Evolutionary conservation across 495 filamentous ascomycete genomes (phyloP).

Genomic region (Aspergillus ellipticus): DNA sequence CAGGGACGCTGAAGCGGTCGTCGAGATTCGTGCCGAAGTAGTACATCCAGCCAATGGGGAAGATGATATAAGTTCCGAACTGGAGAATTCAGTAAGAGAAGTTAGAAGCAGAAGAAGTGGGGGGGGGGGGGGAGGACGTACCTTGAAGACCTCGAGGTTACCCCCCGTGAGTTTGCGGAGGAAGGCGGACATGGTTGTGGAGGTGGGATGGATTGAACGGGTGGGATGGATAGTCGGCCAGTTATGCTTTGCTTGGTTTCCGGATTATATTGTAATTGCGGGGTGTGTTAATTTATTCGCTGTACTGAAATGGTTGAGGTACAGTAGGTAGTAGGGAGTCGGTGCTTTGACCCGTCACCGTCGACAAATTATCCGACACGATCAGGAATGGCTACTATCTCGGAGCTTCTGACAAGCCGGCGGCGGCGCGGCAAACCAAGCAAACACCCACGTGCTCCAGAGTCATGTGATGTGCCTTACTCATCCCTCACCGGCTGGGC

Average conservation of each 20-base stretch:
- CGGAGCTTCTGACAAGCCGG: slow-evolving; percentile 13
- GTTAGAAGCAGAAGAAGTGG: not conserved
- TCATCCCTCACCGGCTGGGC: slow-evolving; percentile 16
- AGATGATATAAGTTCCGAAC: slow-evolving; percentile 98
- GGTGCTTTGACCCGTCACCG: slow-evolving; percentile 8
- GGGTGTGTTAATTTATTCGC: not conserved
- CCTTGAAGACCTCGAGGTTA: slow-evolving; percentile 96
- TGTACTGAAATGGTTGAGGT: no score
- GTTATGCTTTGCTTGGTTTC: not conserved
- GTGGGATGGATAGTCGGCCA: not conserved
- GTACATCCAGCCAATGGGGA: slow-evolving; percentile 98
- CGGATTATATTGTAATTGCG: not conserved
- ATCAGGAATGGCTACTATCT: slow-evolving; percentile 12
- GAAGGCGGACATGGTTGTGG: slow-evolving; percentile 34
- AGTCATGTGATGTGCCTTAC: slow-evolving; percentile 1
- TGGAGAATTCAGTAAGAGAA: slow-evolving; percentile 25
- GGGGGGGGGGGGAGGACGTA: slow-evolving; percentile 29
- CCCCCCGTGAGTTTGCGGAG: slow-evolving; percentile 60
- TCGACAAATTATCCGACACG: slow-evolving; percentile 16
- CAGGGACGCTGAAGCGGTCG: slow-evolving; percentile 76
- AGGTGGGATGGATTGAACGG: slow-evolving; percentile 1
- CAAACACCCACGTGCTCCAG: slow-evolving; percentile 20
- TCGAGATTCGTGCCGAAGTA: slow-evolving; percentile 99
- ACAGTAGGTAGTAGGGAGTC: not conserved
- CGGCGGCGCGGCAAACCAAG: slow-evolving; percentile 10